Percentiles rank a stretch among this genome's conserved stretches.
Conservation (phyloP, 2,329 filamentous ascomycete species). For the Eutypa lata region DNA sequence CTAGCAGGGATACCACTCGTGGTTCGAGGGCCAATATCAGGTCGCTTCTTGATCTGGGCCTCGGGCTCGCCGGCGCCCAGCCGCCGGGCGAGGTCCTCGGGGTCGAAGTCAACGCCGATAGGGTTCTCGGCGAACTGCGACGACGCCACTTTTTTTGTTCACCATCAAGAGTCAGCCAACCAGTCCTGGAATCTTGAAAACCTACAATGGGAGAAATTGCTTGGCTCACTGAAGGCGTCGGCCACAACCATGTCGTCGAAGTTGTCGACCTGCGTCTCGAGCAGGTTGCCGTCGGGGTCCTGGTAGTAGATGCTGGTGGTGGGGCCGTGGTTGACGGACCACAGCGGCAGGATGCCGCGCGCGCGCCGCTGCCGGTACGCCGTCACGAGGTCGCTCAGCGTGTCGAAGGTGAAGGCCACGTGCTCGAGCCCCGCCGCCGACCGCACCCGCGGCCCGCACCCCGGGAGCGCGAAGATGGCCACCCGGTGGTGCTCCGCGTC, state of each 20-base stretch:
- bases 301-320: slow-evolving; percentile 46
- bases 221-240: slow-evolving; percentile 34
- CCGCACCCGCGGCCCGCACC: slow-evolving; percentile 15
- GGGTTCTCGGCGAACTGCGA: slow-evolving; percentile 38
- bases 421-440: slow-evolving; percentile 35
- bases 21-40: slow-evolving; percentile 20
- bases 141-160: too few species aligned
- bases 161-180: too few species aligned
- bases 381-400: slow-evolving; percentile 30
- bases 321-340: slow-evolving; percentile 45
- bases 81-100: slow-evolving; percentile 36
- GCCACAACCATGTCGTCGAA: slow-evolving; percentile 36
- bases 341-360: slow-evolving; percentile 35
- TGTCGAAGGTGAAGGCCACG: slow-evolving; percentile 38
- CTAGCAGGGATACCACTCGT: slow-evolving; percentile 5
- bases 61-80: slow-evolving; percentile 22
- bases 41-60: slow-evolving; percentile 21
- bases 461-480: slow-evolving; percentile 32
- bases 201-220: too few species aligned
- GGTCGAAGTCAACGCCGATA: slow-evolving; percentile 40
- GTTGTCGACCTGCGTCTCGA: slow-evolving; percentile 46
- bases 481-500: slow-evolving; percentile 48
- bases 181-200: too few species aligned
- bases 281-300: slow-evolving; percentile 45
- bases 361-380: slow-evolving; percentile 35